A percentile compares a stretch with the other conserved stretches of the same genome.
These are phyloP conservation scores for Neurospora discreta DNA, from an alignment of 495 filamentous ascomycete genomes.

Conservation along the genomic window DNA sequence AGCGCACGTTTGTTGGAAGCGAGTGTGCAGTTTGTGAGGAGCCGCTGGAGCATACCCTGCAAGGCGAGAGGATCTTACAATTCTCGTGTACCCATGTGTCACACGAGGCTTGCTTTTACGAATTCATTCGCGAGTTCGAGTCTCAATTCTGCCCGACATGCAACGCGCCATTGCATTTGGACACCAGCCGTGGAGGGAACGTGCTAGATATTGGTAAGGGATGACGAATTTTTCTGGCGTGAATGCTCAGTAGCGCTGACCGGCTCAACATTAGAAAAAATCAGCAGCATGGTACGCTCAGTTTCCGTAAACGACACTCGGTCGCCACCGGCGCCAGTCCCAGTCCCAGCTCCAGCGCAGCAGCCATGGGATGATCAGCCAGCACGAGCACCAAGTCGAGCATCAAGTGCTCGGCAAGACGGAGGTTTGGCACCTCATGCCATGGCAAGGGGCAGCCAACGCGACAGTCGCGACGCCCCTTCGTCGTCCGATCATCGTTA, in stretches of 20 bases:
- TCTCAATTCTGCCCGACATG: slow-evolving; percentile 93
- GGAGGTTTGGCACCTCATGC: slow-evolving; percentile 11
- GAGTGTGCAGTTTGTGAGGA: slow-evolving; percentile 97
- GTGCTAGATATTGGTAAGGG: slow-evolving; percentile 76
- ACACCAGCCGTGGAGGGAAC: slow-evolving; percentile 92
- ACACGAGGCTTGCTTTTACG: slow-evolving; percentile 98
- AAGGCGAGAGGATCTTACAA: slow-evolving; percentile 89
- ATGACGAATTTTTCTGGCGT: neutral
- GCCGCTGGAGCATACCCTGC: slow-evolving; percentile 89
- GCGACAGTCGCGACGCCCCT: slow-evolving; percentile 41
- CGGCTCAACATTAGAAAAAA: slow-evolving; percentile 56
- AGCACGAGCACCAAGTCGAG: slow-evolving; percentile 37
- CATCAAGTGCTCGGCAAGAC: slow-evolving; percentile 31
- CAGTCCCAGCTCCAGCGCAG: slow-evolving; percentile 26
- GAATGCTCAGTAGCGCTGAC: slow-evolving; percentile 5
- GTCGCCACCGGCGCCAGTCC: slow-evolving; percentile 33
- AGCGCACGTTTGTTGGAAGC: slow-evolving; percentile 89
- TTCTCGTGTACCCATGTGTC: slow-evolving; percentile 94
- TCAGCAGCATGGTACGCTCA: slow-evolving; percentile 87
- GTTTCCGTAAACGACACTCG: slow-evolving; percentile 58
- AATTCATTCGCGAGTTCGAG: slow-evolving; percentile 92
- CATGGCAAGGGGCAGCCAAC: slow-evolving; percentile 24
- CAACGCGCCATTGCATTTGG: slow-evolving; percentile 82
- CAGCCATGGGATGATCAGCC: slow-evolving; percentile 41
- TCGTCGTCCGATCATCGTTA: slow-evolving; percentile 50